Base-by-base conservation (phyloP, 192 early-diverging fungal species). In the Dissophora globulifera region DNA sequence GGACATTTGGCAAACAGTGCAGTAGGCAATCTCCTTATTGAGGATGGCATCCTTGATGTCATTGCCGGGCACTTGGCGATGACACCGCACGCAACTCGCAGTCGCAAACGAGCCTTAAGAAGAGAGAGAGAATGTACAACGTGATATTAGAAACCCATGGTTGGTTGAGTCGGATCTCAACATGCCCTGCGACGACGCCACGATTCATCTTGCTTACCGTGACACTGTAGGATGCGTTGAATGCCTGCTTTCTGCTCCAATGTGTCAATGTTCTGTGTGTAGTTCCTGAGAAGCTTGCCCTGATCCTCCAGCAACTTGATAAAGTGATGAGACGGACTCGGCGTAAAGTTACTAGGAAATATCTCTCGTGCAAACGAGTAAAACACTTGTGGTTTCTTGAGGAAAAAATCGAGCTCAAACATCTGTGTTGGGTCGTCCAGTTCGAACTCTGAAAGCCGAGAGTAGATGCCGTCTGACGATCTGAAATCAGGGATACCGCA, bases 181-280 rank as follows among this genome's bases (percentile, higher is more conserved):
- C n/a, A n/a, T n/a, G n/a, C n/a, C n/a, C n/a, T n/a, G n/a, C n/a
- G n/a, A n/a, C n/a, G n/a, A n/a, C n/a, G n/a, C n/a, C n/a, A n/a
- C n/a, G 6, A 8, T 10, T 4, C 3, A 0, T 4, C 16, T 17
- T 7, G 15, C 50, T 48, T 87, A 74, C 95, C 97, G 81, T 99
- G 97, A 66, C 94, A 96, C 58, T 96, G 91, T 11, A 98, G 78
- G 8, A 98, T 87, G 3, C 79, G 84, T 25, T 86, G 78, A 42
- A 99, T 97, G 6, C 92, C 93, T 9, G 94, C 90, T 31, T 89
- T 84, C 42, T 93, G 88, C 72, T 99, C 97, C 13, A 99, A 74
- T 3, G 94, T 96, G 69, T 98, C 96, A 53, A 99, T 99, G 64
- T 99, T 99, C 63, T 99, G 97, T 1, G 97, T 97, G 71, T 99